phyloP scores from a whole-genome alignment of 2,329 filamentous ascomycete species.

The Chalaropsis ovoidea region DNA sequence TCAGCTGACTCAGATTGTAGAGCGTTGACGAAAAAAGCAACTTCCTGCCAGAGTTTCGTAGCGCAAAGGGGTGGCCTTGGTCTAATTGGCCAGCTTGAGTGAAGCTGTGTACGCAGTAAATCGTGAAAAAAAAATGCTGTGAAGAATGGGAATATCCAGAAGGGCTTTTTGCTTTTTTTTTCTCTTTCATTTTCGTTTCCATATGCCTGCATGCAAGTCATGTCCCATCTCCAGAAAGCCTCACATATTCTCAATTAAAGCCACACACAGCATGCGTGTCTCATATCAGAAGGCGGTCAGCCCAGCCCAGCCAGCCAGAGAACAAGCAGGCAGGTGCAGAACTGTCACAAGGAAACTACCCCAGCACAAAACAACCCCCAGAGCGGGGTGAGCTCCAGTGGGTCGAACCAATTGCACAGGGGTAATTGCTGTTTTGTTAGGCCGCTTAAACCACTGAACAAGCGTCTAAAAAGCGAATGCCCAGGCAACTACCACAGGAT shows the following conservation, averaged over 20 bases:
- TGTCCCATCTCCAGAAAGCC: background rate
- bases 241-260: background rate
- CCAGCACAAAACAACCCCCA: background rate
- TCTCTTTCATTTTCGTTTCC: background rate
- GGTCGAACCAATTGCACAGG: background rate
- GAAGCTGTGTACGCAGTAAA: background rate
- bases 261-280: background rate
- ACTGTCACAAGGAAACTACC: background rate
- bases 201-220: background rate
- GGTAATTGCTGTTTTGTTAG: slow-evolving; percentile 9
- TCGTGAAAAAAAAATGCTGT: too few relatives aligned
- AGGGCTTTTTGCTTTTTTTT: background rate
- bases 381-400: background rate
- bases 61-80: background rate
- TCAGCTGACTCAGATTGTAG: slow-evolving; percentile 7
- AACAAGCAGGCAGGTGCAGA: background rate
- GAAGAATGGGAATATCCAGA: too few relatives aligned
- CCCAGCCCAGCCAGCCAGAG: background rate
- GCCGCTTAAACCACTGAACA: background rate
- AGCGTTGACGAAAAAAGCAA: background rate
- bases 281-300: background rate
- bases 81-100: background rate
- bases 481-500: background rate
- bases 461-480: background rate
- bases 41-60: background rate